phyloP scores from a whole-genome alignment of 306 rosid genomes.

The Cicer yamashitae region DNA sequence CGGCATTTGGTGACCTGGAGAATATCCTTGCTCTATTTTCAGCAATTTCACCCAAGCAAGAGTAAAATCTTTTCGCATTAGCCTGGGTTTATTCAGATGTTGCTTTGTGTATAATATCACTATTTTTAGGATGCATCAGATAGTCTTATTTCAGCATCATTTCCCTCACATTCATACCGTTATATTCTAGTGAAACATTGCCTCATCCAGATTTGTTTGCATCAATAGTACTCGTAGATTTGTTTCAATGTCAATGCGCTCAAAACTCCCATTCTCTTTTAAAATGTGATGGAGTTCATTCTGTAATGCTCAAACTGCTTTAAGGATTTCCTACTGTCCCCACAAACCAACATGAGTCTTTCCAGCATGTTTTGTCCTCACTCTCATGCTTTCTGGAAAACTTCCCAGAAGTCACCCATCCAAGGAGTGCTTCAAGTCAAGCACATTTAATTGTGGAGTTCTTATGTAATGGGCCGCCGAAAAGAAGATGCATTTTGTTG shows the following conservation, averaged over 20 bases:
- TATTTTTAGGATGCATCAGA: slow-evolving; percentile 20
- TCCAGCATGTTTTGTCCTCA: no score
- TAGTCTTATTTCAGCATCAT: slow-evolving; percentile 14
- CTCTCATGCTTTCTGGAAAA: no score
- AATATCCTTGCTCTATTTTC: slow-evolving; percentile 11
- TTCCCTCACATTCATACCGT: slow-evolving; percentile 3
- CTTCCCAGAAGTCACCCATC: no score
- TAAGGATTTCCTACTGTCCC: no score
- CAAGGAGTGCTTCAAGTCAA: no score
- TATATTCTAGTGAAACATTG: slow-evolving; percentile 16
- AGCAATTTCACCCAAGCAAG: slow-evolving; percentile 28
- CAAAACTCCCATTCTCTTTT: slow-evolving; percentile 12
- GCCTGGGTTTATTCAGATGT: slow-evolving; percentile 12
- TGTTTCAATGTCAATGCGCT: not conserved
- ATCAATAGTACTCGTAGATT: not conserved
- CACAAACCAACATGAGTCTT: no score
- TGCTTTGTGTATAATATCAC: slow-evolving; percentile 24
- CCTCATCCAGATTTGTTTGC: not conserved
- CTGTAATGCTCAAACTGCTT: no score
- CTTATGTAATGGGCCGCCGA: no score
- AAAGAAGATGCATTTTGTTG: no score
- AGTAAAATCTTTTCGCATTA: slow-evolving; percentile 23
- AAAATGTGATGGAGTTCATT: not conserved
- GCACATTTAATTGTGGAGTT: no score
- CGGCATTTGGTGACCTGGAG: not conserved